Base-by-base conservation (phyloP, 2,329 filamentous ascomycete genomes). In the Xylaria arbuscula region DNA sequence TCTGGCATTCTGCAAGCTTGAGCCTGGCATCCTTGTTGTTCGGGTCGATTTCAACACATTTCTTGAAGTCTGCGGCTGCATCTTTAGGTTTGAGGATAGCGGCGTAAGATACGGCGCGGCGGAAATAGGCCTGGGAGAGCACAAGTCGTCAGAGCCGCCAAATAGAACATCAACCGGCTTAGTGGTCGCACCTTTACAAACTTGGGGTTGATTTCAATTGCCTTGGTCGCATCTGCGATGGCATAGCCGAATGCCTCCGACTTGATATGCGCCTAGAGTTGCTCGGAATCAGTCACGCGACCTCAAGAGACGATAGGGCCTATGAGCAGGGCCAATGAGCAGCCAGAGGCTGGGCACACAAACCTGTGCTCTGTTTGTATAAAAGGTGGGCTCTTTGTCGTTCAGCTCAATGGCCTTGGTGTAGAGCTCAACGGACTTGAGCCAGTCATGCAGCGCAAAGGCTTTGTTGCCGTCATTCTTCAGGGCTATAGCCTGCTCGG, bases 401-500 rank as follows among this genome's bases (percentile, higher is more conserved):
- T 97, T 90, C 74, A 93, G 83, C 69, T 92, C 90, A 78, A 99
- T 98, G 32, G 95, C 95, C 81, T 97, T 88, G 64, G 89, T 89
- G 81, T 99, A 99, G 73, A 90, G 89, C 1, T 94, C 90, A 71
- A 97, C 87, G 8, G 96, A 96, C 2, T 86, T 83, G 11, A 87
- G 88, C 92, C 93, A 99, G 84, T 98, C 92, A 77, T 97, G 93
- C 38, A 89, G 85, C 65, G 90, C 89, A 82, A 98, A 98, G 62
- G 94, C 94, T 78, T 94, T 92, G 83, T 99, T 99, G 79, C 96
- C 96, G 81, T 97, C 88, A 81, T 97, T 92, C 85, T 99, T 99
- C 75, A 97, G 85, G 78, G 91, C 92, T 74, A 90, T 87, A 61
- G 95, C 95, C 80, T 92, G 89, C 79, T 92, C 90, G 76, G 82